Evolutionary conservation across 345 rosid genomes (phyloP).

Genomic region (Salix arbutifolia): DNA sequence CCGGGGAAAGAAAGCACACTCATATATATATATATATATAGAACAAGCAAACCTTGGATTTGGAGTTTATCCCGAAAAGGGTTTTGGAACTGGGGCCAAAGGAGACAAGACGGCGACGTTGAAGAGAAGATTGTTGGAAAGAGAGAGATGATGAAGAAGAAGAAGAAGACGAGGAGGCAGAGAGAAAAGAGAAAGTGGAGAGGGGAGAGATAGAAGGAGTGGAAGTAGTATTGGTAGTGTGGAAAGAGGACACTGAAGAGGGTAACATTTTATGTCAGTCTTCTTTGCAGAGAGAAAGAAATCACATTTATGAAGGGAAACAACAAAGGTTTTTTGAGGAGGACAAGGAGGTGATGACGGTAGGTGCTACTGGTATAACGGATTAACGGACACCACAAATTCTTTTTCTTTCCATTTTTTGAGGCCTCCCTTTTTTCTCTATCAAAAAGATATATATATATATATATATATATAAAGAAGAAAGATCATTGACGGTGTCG

Average conservation of each 20-base stretch:
- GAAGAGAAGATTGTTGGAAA: conserved; percentile 14
- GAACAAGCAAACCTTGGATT: conserved; percentile 29
- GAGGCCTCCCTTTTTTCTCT: background rate
- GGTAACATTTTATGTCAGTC: conserved; percentile 19
- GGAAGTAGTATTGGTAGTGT: conserved; percentile 20
- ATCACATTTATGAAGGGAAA: background rate
- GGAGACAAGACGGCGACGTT: conserved; percentile 24
- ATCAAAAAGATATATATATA: background rate
- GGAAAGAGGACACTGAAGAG: conserved; percentile 29
- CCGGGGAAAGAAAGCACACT: background rate
- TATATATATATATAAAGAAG: too few species aligned
- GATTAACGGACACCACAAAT: conserved; percentile 37
- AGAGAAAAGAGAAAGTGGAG: conserved; percentile 19
- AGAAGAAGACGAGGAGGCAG: conserved; percentile 30
- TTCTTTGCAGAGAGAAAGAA: background rate
- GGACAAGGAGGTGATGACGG: background rate
- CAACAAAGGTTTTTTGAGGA: background rate
- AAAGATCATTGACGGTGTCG: background rate
- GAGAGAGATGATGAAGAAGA: conserved; percentile 32
- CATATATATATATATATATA: too few species aligned
- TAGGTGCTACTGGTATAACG: conserved; percentile 3
- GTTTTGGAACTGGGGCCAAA: conserved; percentile 17
- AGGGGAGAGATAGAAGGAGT: background rate
- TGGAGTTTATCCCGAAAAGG: conserved; percentile 20
- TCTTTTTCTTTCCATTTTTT: background rate